Percentiles rank a stretch among this genome's conserved stretches.
phyloP scores from a whole-genome alignment of 257 asterid species.

The Linderniella brevidens region DNA sequence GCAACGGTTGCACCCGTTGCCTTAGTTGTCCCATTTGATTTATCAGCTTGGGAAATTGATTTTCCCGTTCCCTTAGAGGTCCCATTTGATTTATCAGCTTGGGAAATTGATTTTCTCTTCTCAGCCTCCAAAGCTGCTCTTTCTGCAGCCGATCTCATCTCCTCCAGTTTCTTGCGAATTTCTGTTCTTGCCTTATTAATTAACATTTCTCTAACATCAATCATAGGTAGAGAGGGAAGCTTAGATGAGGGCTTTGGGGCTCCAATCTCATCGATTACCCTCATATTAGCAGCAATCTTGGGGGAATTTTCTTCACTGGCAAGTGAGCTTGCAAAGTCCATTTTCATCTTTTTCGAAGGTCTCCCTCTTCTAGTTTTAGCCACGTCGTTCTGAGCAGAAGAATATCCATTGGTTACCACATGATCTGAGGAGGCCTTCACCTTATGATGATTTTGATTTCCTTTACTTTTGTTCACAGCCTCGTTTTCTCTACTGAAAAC shows the following conservation, averaged over 20 bases:
- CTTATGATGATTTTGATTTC: conserved; percentile 28
- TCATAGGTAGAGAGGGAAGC: conserved; percentile 26
- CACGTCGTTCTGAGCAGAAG: conserved; percentile 18
- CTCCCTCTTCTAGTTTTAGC: conserved; percentile 46
- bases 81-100: conserved; percentile 16
- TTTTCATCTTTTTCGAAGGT: conserved; percentile 68
- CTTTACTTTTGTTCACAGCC: conserved; percentile 21
- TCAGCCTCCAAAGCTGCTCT: conserved; percentile 42
- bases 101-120: conserved; percentile 32
- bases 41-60: conserved; percentile 27
- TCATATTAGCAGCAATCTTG: conserved; percentile 19
- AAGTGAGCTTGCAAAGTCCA: conserved; percentile 25
- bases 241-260: conserved; percentile 21
- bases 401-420: conserved; percentile 21
- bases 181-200: conserved; percentile 59
- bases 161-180: conserved; percentile 43
- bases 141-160: conserved; percentile 41
- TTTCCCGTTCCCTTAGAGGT: too few species aligned
- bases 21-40: conserved; percentile 2
- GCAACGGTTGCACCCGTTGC: not conserved
- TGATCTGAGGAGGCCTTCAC: conserved; percentile 21
- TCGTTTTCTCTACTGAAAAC: conserved; percentile 32
- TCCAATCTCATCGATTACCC: conserved; percentile 26
- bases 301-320: conserved; percentile 19
- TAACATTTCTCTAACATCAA: conserved; percentile 57